Base-by-base conservation (phyloP, 1,139 yeast genomes). In the Magnusiomyces tetraspermus region DNA sequence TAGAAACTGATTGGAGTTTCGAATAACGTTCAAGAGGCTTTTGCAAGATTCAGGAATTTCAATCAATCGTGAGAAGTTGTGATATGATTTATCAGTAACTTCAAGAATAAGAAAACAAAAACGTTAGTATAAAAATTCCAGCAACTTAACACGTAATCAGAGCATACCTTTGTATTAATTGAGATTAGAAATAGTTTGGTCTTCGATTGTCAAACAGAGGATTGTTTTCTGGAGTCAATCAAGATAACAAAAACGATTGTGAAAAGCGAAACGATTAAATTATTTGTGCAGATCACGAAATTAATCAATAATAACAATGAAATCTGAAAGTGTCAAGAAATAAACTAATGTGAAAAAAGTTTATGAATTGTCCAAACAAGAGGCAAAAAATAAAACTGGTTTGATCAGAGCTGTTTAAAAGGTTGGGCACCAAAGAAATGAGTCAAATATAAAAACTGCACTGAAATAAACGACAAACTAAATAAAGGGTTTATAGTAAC, bases 351-450 rank as follows among this genome's bases (percentile, higher is more conserved):
- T 31, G 63, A 58, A 57, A 68, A 68, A 42, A 69, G 68, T 48
- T 68, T 69, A 15, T 67, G 64, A n/a, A 65, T 58, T 53, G 69
- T 67, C 51, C 70, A 70, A 31, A 65, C 67, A 56, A 78, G 63
- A 47, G 82, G 74, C 60, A 60, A 43, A 17, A 24, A 13, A 26
- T 6, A 24, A 33, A 33, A 33, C 5, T 33, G 17, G 17, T 15
- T 37, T 37, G 17, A 6, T 17, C 21, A 15, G n/a, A 15, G 10
- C 8, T 15, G n/a, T 10, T 15, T 37, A 37, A 17, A 15, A 17
- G 10, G n/a, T 13, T 10, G 8, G n/a, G 17, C 5, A 17, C 6
- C n/a, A n/a, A 17, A 37, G 6, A 10, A 37, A n/a, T n/a, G n/a
- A n/a, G n/a, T n/a, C n/a, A n/a, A n/a, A n/a, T n/a, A n/a, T n/a